phyloP scores from a whole-genome alignment of 2,329 filamentous ascomycete genomes.

The Aspergillus chevalieri region DNA sequence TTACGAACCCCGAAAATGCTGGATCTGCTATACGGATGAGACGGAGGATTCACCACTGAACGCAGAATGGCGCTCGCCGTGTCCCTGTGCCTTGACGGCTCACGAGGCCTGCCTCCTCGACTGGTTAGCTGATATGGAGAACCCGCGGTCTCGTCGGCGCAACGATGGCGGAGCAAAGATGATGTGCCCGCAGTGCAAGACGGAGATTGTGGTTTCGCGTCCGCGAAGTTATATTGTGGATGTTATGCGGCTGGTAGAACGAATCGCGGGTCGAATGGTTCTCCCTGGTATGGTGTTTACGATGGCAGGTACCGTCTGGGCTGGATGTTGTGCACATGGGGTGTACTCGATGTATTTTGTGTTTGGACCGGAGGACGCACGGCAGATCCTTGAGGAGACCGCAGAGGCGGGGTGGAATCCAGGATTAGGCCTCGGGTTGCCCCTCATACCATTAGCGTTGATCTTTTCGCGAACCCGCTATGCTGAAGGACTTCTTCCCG shows the following conservation, averaged over 20 bases:
- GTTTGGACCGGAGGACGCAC: slow-evolving; percentile 59
- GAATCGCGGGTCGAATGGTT: slow-evolving; percentile 52
- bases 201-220: slow-evolving; percentile 67
- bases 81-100: slow-evolving; percentile 81
- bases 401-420: slow-evolving; percentile 38
- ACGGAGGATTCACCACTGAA: slow-evolving; percentile 56
- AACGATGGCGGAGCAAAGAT: slow-evolving; percentile 55
- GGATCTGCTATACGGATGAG: slow-evolving; percentile 64
- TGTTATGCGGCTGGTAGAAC: slow-evolving; percentile 54
- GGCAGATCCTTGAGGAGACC: slow-evolving; percentile 45
- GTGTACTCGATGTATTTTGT: slow-evolving; percentile 59
- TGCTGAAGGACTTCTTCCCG: slow-evolving; percentile 58
- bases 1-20: slow-evolving; percentile 51
- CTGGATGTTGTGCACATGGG: slow-evolving; percentile 53
- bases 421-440: slow-evolving; percentile 54
- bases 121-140: slow-evolving; percentile 88
- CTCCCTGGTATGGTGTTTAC: slow-evolving; percentile 58
- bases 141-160: slow-evolving; percentile 47
- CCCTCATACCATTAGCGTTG: slow-evolving; percentile 62
- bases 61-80: slow-evolving; percentile 76
- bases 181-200: slow-evolving; percentile 83
- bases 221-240: slow-evolving; percentile 68
- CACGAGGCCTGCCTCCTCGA: slow-evolving; percentile 85
- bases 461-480: slow-evolving; percentile 61
- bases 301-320: slow-evolving; percentile 43